Evolutionary conservation across 768 basidiomycete species (phyloP), one percentile per base, ranked within the genome.

Genomic region (Leccinum sublutescens): DNA sequence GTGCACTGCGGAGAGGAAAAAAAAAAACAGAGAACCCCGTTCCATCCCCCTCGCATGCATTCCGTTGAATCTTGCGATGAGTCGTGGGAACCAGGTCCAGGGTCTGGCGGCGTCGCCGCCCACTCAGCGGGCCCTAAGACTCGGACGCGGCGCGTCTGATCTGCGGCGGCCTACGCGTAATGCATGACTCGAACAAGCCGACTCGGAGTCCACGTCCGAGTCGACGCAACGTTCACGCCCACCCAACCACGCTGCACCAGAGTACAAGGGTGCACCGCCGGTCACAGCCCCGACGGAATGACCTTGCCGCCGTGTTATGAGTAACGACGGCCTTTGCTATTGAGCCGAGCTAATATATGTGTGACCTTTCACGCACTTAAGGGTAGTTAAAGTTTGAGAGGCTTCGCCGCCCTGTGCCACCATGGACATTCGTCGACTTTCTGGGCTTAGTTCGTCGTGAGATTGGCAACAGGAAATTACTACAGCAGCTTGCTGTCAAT

Each of bases 1-100:
- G 73, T 52, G 21, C 36, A 34, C 21, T 31, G 55, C 73, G 71
- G 71, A 64, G 33, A 33, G 4, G 31, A 50, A 27, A 33, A 45
- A 40, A 15, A 14, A 50, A 11, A 51, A 45, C 5, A 19, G 19
- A 5, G 43, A 51, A n/a, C 31, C 50, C 50, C 25, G 47, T 48
- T 48, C 47, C 47, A 48, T 25, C 47, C 43, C 50, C 25, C 29
- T 19, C 50, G 31, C 50, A 19, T 51, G 49, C 25, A 29, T 29
- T 48, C 17, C 47, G 7, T 25, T 23, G 15, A 17, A 49, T 49
- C 23, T 49, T 4, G 25, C 14, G 48, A 31, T 51, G 33, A 33
- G 33, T 31, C 50, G 50, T 51, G 50, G 31, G 50, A 51, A 51
- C 50, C 19, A 25, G 23, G 23, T 25, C 23, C 23, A 45, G 43